phyloP scores from a whole-genome alignment of 345 rosid genomes.

The Populus tremula region DNA sequence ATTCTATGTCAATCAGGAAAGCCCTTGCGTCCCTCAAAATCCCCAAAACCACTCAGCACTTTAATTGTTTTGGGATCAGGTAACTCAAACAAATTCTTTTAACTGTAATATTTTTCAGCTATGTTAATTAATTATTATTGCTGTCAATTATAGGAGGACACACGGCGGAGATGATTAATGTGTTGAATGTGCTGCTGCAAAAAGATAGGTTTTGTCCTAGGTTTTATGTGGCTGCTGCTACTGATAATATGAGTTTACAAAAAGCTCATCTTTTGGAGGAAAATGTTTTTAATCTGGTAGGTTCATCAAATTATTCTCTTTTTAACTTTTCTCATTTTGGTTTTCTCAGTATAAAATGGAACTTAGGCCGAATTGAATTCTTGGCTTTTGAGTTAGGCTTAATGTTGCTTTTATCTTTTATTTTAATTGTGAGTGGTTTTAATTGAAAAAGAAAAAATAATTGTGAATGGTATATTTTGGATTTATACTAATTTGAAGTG shows the following conservation, averaged over 20 bases:
- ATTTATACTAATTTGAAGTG: neutral
- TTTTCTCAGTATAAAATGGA: neutral
- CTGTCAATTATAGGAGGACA: slow-evolving; percentile 62
- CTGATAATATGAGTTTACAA: slow-evolving; percentile 92
- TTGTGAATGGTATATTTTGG: neutral
- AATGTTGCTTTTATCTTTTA: neutral
- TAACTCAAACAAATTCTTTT: neutral
- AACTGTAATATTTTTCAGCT: neutral
- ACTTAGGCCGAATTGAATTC: too few relatives aligned
- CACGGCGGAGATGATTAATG: slow-evolving; percentile 91
- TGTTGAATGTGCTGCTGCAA: slow-evolving; percentile 52
- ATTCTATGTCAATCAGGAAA: slow-evolving; percentile 24
- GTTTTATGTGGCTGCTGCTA: slow-evolving; percentile 81
- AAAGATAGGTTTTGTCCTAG: slow-evolving; percentile 64
- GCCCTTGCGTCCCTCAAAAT: slow-evolving; percentile 14
- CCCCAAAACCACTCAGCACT: slow-evolving; percentile 18
- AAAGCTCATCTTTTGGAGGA: slow-evolving; percentile 75
- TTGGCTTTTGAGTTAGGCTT: neutral
- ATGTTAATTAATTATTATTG: neutral
- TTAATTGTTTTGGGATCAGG: slow-evolving; percentile 29
- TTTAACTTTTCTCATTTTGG: neutral
- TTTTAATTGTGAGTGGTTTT: neutral
- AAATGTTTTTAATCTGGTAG: slow-evolving; percentile 47
- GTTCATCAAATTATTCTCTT: neutral
- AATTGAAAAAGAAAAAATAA: too few relatives aligned